Evolutionary conservation across 495 filamentous ascomycete species (phyloP).

Genomic region (Penicillium paxilli): DNA sequence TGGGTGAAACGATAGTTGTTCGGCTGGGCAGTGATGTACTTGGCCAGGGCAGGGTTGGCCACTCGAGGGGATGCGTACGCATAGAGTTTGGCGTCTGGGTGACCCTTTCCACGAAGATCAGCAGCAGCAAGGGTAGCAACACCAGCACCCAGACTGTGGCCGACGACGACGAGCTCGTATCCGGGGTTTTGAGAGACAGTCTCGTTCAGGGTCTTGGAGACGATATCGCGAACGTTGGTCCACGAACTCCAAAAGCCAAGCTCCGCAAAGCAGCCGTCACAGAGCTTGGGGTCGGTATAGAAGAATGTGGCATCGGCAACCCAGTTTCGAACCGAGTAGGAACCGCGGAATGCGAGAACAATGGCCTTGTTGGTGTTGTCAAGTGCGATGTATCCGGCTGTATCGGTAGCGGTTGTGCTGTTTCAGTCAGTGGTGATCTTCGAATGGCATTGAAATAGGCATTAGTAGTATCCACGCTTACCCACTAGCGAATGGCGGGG

Average conservation of each 20-base stretch:
- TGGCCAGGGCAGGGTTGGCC: conserved; percentile 53
- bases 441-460: no score
- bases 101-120: conserved; percentile 50
- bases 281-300: conserved; percentile 40
- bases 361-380: conserved; percentile 61
- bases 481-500: no score
- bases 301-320: conserved; percentile 54
- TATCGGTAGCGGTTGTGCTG: conserved; percentile 58
- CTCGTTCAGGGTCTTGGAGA: conserved; percentile 35
- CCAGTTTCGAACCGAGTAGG: conserved; percentile 64
- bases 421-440: neutral
- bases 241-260: conserved; percentile 57
- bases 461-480: no score
- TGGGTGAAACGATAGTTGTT: conserved; percentile 66
- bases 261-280: conserved; percentile 48
- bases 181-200: conserved; percentile 38
- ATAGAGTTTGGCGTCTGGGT: conserved; percentile 46
- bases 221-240: conserved; percentile 35
- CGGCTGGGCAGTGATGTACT: conserved; percentile 53
- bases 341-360: conserved; percentile 66
- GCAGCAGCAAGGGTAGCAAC: conserved; percentile 60
- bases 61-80: conserved; percentile 67
- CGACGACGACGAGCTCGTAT: conserved; percentile 56
- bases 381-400: conserved; percentile 61
- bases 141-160: conserved; percentile 66